Conservation (phyloP, 352 stramenopile species). For the Pythium phragmitis region DNA sequence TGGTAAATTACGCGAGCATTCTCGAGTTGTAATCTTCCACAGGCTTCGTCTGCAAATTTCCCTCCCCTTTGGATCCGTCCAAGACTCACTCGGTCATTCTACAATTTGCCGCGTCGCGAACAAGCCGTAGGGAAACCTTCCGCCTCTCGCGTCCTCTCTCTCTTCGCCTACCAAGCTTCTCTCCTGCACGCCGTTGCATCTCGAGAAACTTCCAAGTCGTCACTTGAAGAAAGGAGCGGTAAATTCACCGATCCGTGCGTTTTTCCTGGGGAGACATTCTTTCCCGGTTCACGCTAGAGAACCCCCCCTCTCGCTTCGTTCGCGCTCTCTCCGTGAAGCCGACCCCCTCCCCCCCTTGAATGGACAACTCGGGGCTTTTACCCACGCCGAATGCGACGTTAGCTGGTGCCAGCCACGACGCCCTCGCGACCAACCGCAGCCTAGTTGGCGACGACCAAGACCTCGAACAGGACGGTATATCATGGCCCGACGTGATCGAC, state of each 20-base stretch:
- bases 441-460: slow-evolving; percentile 19
- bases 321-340: not conserved
- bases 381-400: slow-evolving; percentile 25
- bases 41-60: slow-evolving; percentile 1
- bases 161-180: not conserved
- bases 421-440: slow-evolving; percentile 27
- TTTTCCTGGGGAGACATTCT: not conserved
- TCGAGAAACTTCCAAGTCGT: too few species aligned
- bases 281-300: not conserved
- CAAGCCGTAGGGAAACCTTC: slow-evolving; percentile 2
- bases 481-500: slow-evolving; percentile 18
- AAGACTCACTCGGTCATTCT: slow-evolving; percentile 7
- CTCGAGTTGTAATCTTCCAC: not conserved
- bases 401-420: slow-evolving; percentile 23
- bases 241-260: slow-evolving; percentile 27
- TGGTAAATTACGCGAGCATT: slow-evolving; percentile 8
- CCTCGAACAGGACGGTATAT: slow-evolving; percentile 32
- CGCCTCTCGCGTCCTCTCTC: not conserved
- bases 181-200: not conserved
- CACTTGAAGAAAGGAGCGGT: slow-evolving; percentile 23
- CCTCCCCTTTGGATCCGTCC: not conserved
- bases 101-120: slow-evolving; percentile 6
- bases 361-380: slow-evolving; percentile 28
- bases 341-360: slow-evolving; percentile 24
- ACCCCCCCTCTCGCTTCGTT: not conserved